Conservation (phyloP, 2,329 filamentous ascomycete genomes). For the Botrytis squamosa region DNA sequence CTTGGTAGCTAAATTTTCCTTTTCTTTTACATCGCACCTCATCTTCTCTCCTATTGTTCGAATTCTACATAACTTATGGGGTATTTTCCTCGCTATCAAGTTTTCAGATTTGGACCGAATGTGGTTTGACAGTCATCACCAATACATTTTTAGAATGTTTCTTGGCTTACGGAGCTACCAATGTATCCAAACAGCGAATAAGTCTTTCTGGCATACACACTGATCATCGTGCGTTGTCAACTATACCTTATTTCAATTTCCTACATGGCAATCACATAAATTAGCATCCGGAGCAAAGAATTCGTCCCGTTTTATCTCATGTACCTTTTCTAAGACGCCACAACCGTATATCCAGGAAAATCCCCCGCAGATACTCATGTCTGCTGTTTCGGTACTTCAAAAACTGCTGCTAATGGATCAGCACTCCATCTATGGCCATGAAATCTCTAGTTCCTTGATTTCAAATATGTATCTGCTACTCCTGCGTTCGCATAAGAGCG, state of each 20-base stretch:
- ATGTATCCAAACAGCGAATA: background rate
- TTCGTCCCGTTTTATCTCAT: background rate
- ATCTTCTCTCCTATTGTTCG: no score
- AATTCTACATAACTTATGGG: background rate
- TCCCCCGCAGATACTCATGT: background rate
- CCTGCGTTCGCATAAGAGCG: background rate
- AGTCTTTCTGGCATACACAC: background rate
- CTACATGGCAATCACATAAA: background rate
- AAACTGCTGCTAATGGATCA: background rate
- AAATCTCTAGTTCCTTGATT: background rate
- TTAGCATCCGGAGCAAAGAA: constrained; percentile 4
- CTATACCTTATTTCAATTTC: background rate
- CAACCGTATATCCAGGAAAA: background rate
- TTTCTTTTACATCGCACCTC: background rate
- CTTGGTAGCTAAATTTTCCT: background rate
- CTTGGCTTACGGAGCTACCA: background rate
- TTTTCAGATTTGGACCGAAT: background rate
- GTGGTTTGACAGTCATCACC: background rate
- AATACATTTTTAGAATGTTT: background rate
- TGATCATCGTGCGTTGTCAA: constrained; percentile 1
- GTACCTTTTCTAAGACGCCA: constrained; percentile 9
- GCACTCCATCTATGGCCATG: background rate
- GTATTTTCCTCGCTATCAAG: background rate
- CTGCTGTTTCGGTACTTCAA: background rate
- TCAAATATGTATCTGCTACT: background rate